Conservation (phyloP, 176 grass and related monocot genomes). For the Zea luxurians region DNA sequence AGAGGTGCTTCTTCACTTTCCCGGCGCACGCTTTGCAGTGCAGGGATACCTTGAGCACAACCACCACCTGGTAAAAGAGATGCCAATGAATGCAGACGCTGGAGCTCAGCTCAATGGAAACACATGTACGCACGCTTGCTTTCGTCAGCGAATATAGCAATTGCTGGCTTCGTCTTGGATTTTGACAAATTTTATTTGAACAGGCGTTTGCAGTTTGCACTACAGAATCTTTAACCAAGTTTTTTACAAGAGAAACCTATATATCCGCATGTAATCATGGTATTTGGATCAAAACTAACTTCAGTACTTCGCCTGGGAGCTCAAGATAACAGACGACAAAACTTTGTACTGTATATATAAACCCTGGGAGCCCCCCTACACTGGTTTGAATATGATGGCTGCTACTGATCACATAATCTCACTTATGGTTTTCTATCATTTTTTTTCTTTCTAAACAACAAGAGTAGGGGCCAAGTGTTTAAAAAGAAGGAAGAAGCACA, state of each 20-base stretch:
- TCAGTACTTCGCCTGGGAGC: no score
- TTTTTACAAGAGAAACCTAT: no score
- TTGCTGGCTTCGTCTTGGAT: not conserved
- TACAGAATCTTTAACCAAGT: no score
- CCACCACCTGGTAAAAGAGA: slow-evolving; percentile 49
- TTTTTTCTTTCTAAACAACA: not conserved
- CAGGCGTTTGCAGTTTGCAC: no score
- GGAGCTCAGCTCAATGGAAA: no score
- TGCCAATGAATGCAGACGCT: not conserved
- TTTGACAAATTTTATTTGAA: not conserved
- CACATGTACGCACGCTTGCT: not conserved
- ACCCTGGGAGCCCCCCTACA: no score
- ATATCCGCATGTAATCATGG: no score
- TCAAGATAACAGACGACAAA: no score
- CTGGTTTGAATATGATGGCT: not conserved
- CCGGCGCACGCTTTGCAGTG: slow-evolving; percentile 94
- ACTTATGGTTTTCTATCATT: not conserved
- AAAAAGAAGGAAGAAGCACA: not conserved
- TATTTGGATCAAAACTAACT: no score
- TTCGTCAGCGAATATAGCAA: not conserved
- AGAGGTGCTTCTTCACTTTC: slow-evolving; percentile 95
- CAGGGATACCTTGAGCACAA: slow-evolving; percentile 87
- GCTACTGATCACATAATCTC: slow-evolving; percentile 19
- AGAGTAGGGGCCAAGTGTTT: slow-evolving; percentile 1
- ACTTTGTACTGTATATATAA: no score